Conservation (phyloP, 2,329 filamentous ascomycete species). For the Aspergillus texensis region DNA sequence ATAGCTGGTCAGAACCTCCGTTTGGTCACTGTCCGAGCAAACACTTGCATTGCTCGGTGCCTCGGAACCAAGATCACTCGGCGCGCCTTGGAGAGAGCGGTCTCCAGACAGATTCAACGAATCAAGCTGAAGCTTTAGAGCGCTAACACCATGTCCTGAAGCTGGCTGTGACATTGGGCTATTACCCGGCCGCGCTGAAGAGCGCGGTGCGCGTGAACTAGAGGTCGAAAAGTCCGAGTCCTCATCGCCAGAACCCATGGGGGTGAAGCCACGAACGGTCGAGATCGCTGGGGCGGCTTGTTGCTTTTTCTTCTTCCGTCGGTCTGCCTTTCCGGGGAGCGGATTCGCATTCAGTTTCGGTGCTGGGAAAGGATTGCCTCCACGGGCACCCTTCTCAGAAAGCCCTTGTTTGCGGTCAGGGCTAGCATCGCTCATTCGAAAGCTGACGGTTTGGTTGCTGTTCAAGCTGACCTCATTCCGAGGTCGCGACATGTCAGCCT, state of each 20-base stretch:
- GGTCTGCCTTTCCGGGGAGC: slow-evolving; percentile 29
- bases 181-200: slow-evolving; percentile 34
- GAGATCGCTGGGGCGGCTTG: slow-evolving; percentile 40
- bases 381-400: slow-evolving; percentile 18
- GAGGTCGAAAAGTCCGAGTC: slow-evolving; percentile 48
- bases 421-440: slow-evolving; percentile 31
- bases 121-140: slow-evolving; percentile 79
- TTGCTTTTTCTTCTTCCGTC: slow-evolving; percentile 46
- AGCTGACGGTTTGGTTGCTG: slow-evolving; percentile 26
- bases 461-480: slow-evolving; percentile 24
- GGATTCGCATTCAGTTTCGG: slow-evolving; percentile 31
- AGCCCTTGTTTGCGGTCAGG: slow-evolving; percentile 25
- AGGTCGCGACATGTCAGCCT: slow-evolving; percentile 36
- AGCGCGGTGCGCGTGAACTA: slow-evolving; percentile 35
- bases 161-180: slow-evolving; percentile 56
- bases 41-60: slow-evolving; percentile 60
- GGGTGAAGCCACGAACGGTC: slow-evolving; percentile 49
- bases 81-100: slow-evolving; percentile 59
- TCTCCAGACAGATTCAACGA: slow-evolving; percentile 69
- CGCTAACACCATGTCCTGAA: slow-evolving; percentile 72
- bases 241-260: slow-evolving; percentile 47
- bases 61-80: slow-evolving; percentile 49
- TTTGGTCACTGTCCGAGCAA: slow-evolving; percentile 65
- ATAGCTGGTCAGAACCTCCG: slow-evolving; percentile 76
- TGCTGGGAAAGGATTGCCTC: slow-evolving; percentile 31